phyloP scores from a whole-genome alignment of 2,329 filamentous ascomycete genomes.

The Cryphonectria nitschkei region DNA sequence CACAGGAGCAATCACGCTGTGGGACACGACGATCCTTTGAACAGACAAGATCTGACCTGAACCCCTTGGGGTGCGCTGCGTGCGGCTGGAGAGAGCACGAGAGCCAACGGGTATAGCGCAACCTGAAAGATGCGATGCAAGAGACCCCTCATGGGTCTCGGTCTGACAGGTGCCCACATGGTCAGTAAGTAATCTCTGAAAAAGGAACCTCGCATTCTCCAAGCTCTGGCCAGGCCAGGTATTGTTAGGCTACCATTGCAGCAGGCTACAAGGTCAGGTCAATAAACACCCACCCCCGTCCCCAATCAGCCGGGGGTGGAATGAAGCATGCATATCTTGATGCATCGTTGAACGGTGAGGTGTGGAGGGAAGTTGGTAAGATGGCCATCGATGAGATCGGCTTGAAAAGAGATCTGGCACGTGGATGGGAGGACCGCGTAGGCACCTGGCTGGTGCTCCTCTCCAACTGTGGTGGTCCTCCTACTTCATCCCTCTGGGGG shows the following conservation, averaged over 20 bases:
- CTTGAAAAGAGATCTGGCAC: not conserved
- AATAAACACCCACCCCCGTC: no score
- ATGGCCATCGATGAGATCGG: not conserved
- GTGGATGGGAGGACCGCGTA: no score
- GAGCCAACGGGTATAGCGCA: constrained; percentile 12
- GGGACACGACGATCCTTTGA: not conserved
- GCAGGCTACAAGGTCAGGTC: not conserved
- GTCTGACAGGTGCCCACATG: not conserved
- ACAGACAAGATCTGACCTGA: not conserved
- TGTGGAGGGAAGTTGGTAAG: not conserved
- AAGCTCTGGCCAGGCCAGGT: not conserved
- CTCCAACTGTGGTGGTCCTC: no score
- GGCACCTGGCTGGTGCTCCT: no score
- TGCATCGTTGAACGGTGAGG: not conserved
- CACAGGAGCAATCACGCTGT: not conserved
- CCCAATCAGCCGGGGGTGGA: no score
- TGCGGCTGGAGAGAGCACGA: not conserved
- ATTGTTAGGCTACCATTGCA: not conserved
- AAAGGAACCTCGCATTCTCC: not conserved
- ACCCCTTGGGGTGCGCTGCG: not conserved
- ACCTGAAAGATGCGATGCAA: constrained; percentile 10
- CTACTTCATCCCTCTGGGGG: not conserved
- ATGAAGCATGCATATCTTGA: no score
- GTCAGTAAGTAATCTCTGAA: not conserved
- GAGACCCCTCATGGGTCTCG: not conserved